Evolutionary conservation across 1,284 basidiomycete species (phyloP), one percentile per base, ranked within the genome.

Genomic region (Leccinum griseonigrum): DNA sequence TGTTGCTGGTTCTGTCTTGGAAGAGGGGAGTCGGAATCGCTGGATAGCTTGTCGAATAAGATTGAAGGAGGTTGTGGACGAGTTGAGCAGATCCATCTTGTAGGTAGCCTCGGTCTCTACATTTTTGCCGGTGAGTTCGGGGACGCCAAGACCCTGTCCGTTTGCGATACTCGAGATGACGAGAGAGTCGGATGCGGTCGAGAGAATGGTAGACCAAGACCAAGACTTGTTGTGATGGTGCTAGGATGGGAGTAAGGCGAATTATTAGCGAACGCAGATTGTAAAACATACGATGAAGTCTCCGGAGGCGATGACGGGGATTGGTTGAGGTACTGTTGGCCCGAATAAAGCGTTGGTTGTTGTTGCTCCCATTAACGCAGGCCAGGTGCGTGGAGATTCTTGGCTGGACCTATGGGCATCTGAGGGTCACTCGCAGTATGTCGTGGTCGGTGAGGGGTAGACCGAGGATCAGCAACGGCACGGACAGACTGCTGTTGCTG

Each of bases 41-140:
- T 98, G 96, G 65, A 96, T 88, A 4, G 96, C 92, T 77, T 99
- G 96, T 55, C 86, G 84, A 54, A 98, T 85, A 29, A 99, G 85
- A 61, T 98, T 95, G 0, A 81, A 77, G 0, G 93, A 86, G 0
- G 89, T 91, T 0, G 95, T 98, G 4, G 87, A 88, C 8, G 91
- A 81, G 71, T 96, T 98, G 64, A 98, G 84, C 22, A 98, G 77
- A 1, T 97, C 97, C 1, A 97, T 98, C 81, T 98, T 98, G 84
- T 98, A 99, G 1, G 95, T 97, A 3, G 95, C 93, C 68, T 98
- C 95, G 1, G 93, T 94, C 71, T 95, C 88, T 59, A 95, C 72
- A 65, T 90, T 82, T 64, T 91, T 87, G 9, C 96, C 97, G 69
- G 91, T 97, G 62, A 98, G 84, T 66, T 96, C 90, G 0, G 94